Evolutionary conservation across 306 rosid species (phyloP), one percentile per base, ranked within the genome.

Genomic region (Fragaria vesca): DNA sequence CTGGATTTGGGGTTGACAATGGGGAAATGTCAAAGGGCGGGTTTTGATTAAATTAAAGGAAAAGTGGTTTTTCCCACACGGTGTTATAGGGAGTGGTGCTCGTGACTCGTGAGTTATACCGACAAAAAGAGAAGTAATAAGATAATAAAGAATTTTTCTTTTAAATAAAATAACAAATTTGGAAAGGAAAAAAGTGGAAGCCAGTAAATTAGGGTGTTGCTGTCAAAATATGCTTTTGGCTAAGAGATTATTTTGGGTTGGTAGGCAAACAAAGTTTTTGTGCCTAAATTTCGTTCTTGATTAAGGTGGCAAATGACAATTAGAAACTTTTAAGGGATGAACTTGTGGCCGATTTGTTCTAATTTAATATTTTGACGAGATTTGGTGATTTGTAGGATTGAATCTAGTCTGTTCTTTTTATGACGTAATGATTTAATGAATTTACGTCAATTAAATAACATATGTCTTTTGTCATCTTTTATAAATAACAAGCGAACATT

Each of bases 91-190:
- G 75, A 76, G 80, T 76, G 86, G 78, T 38, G 73, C 86, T 83
- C 82, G 86, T 73, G 81, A 79, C 86, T 83, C 82, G 86, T 73
- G 81, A 79, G 83, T 63, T 84, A 36, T 88, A 76, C 89, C 88
- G 87, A 87, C 91, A 85, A 80, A 80, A 77, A 43, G 74, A 58
- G 69, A 46, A 12, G 38, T 7, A 8, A 51, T 43, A 43, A 60
- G 38, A 60, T 46, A 24, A 47, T 48, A 24, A 12, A 24, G 62
- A 15, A 12, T 43, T 54, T 55, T 11, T 24, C 1, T 38, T 2
- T n/a, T 28, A 18, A 45, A 10, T 38, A 0, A 30, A 50, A 52
- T 6, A 36, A 48, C 51, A 26, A 12, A 28, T 50, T 13, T 48
- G 18, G 52, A 15, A n/a, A 26, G 3, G 10, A 45, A 40, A 51